These are phyloP conservation scores for Solanum bukasovii DNA, from an alignment of 257 asterid species.

Conservation along the genomic window DNA sequence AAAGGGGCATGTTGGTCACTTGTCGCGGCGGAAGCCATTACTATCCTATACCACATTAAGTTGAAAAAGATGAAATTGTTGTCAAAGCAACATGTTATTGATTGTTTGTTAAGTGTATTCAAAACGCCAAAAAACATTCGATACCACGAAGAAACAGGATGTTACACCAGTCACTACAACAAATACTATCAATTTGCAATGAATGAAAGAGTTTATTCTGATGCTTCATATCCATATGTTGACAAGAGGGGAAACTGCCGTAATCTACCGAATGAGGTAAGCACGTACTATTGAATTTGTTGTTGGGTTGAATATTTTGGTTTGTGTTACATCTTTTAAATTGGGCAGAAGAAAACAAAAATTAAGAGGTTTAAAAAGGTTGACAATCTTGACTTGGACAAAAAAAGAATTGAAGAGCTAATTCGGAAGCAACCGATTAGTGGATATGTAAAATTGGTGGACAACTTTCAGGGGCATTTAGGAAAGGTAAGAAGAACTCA, in stretches of 20 bases:
- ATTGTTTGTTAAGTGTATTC: neutral
- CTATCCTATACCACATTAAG: neutral
- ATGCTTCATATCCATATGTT: neutral
- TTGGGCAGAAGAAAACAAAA: neutral
- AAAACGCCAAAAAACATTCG: rapidly evolving
- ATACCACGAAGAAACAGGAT: neutral
- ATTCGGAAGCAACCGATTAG: neutral
- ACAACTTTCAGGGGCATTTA: neutral
- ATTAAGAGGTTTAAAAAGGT: neutral
- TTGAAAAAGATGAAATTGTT: neutral
- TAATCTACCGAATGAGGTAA: neutral
- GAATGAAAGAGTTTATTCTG: neutral
- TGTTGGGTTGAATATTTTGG: neutral
- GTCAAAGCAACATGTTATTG: neutral
- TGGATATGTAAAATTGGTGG: neutral
- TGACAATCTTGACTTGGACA: neutral
- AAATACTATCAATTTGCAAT: neutral
- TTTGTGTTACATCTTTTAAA: neutral
- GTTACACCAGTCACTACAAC: neutral
- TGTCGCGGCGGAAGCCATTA: neutral
- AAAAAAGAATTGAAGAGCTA: neutral
- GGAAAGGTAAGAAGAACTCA: neutral
- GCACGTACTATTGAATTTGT: neutral
- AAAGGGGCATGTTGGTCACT: neutral
- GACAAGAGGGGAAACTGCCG: neutral